phyloP scores from a whole-genome alignment of 208 protist genomes.

The Tritrichomonas musculus region DNA sequence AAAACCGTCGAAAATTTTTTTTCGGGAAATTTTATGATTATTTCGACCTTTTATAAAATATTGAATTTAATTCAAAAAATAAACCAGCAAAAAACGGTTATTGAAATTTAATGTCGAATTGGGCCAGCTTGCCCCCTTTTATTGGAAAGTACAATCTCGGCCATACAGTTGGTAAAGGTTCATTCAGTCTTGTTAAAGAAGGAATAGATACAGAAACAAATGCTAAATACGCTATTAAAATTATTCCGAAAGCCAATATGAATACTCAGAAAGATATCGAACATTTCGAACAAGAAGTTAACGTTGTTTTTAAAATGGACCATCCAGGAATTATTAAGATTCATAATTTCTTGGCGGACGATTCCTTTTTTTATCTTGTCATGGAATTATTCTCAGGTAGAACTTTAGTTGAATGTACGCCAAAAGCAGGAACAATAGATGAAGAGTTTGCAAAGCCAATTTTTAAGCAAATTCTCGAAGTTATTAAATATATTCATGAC shows the following conservation, averaged over 20 bases:
- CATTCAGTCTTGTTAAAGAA: background rate
- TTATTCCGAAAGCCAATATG: slow-evolving; percentile 23
- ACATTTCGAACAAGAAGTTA: background rate
- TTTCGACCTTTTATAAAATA: no score
- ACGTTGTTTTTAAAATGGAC: slow-evolving; percentile 12
- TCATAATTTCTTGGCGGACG: background rate
- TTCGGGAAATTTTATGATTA: no score
- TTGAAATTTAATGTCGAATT: background rate
- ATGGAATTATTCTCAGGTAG: slow-evolving; percentile 46
- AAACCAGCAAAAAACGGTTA: no score
- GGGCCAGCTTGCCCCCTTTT: background rate
- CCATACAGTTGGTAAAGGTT: background rate
- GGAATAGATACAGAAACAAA: background rate
- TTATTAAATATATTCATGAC: slow-evolving; percentile 37
- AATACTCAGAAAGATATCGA: background rate
- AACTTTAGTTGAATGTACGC: slow-evolving; percentile 40
- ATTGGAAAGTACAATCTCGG: slow-evolving; percentile 13
- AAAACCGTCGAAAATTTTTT: no score
- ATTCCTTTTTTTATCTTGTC: slow-evolving; percentile 38
- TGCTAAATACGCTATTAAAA: slow-evolving; percentile 23
- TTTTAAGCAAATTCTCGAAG: slow-evolving; percentile 35
- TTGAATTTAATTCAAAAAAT: no score
- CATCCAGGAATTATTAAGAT: slow-evolving; percentile 28
- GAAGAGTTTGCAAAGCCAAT: slow-evolving; percentile 32
- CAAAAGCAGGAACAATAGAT: slow-evolving; percentile 21